Evolutionary conservation across 805 yeast genomes (phyloP), one percentile per base, ranked within the genome.

Genomic region (Teunomyces aglyptinius): DNA sequence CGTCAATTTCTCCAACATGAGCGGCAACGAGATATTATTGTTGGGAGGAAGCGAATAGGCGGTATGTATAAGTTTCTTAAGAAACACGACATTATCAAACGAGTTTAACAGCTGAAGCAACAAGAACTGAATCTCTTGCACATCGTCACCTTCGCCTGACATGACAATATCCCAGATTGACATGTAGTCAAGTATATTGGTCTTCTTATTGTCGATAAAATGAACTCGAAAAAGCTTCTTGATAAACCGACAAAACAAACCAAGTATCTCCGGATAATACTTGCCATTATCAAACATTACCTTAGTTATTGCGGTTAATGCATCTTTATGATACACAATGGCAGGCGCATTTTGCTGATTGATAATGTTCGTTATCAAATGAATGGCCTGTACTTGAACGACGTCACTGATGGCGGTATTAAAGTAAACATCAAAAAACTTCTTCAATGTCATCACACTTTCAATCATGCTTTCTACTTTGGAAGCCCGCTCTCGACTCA

Each of bases 371-470:
- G 57, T 66, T 41, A 71, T 52, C 47, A 67, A 48, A 50, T 72
- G 76, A 38, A 65, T 52, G 5, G 66, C 57, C 51, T 72, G 77
- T 46, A 56, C 58, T 45, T 68, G 75, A 5, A 71, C 59, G 5
- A 71, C 59, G 46, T 72, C 76, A 22, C 54, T 55, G 46, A 65
- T 58, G 1, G 44, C 43, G 22, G 49, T 52, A 16, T 45, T 38
- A 44, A 59, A 66, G 40, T 52, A 67, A 3, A 39, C 35, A n/a
- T 34, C 15, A 15, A 65, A 49, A 19, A 68, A 61, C 3, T 15
- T 16, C 2, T 44, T 44, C 13, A 57, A 35, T 6, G 45, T 38
- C 6, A 45, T 32, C 20, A 13, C 44, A 15, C 42, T 16, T 1
- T 40, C 46, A 5, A 50, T 41, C 15, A 51, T 39, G 15, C 39